Percentiles rank a stretch among this genome's conserved stretches.
Conservation (phyloP, 2,329 filamentous ascomycete species). For the Ascochyta lentis region DNA sequence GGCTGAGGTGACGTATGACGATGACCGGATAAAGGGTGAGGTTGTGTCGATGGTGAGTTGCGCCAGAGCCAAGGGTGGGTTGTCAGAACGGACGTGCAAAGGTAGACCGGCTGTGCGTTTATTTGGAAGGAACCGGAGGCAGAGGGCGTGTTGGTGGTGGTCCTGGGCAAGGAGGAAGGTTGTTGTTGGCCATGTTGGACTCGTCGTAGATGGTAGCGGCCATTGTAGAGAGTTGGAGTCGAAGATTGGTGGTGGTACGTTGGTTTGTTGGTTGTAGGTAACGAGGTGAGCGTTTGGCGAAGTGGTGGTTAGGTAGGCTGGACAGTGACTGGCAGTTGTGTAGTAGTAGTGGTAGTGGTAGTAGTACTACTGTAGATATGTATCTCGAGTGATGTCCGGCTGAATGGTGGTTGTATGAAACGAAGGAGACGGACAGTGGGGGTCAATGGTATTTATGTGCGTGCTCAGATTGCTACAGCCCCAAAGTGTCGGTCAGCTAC, state of each 20-base stretch:
- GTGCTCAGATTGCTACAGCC: slow-evolving; percentile 44
- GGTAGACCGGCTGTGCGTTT: slow-evolving; percentile 21
- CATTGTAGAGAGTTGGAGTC: slow-evolving; percentile 34
- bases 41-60: slow-evolving; percentile 32
- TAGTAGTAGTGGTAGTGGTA: slow-evolving; percentile 10
- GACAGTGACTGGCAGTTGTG: slow-evolving; percentile 20
- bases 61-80: slow-evolving; percentile 35
- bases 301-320: slow-evolving; percentile 15
- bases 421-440: slow-evolving; percentile 37
- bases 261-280: slow-evolving; percentile 1
- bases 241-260: slow-evolving; percentile 13
- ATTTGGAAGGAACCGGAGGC: slow-evolving; percentile 55
- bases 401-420: slow-evolving; percentile 40
- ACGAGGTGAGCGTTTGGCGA: slow-evolving; percentile 11
- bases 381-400: slow-evolving; percentile 30
- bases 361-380: slow-evolving; percentile 23
- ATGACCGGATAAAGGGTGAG: slow-evolving; percentile 9
- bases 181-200: slow-evolving; percentile 48
- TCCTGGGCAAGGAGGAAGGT: slow-evolving; percentile 56
- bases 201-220: slow-evolving; percentile 48
- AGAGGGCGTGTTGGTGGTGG: slow-evolving; percentile 57
- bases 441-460: slow-evolving; percentile 50
- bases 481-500: slow-evolving; percentile 51
- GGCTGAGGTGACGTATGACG: slow-evolving; percentile 27
- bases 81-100: slow-evolving; percentile 25